Evolutionary conservation across 805 yeast genomes (phyloP), one percentile per base, ranked within the genome.

Genomic region (Grigorovia humatica): DNA sequence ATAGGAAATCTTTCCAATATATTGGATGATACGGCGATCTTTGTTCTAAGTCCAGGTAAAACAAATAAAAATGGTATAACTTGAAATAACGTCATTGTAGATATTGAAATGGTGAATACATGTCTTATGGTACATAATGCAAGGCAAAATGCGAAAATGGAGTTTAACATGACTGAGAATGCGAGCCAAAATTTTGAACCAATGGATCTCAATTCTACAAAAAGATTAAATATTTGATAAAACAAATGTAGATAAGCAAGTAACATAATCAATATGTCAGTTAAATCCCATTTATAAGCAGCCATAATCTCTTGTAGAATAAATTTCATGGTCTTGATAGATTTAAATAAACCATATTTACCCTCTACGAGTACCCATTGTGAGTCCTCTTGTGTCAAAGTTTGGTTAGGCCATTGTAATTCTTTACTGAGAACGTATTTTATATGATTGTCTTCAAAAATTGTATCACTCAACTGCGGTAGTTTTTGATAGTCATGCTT

Each of bases 41-140:
- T 89, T 66, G 87, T 85, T 64, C 87, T 89, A 70, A 91, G 91
- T 1, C 98, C 99, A 62, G 93, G 81, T 2, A 88, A 82, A 18
- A 95, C 88, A 19, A 91, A 95, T 61, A 91, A 77, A 68, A 93
- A 91, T 19, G 99, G 99, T 47, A 91, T 71, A 30, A 96, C 97
- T 71, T 93, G 97, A 52, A 89, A 79, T 56, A 91, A 73, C 50
- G 86, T 80, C 51, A 85, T 72, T 51, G 87, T 73, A 6, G 95
- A 80, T 38, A 90, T 82, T 48, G 77, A 77, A 41, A 79, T 70
- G 41, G 78, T 78, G 47, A 85, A 69, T 35, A 79, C 60, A 52
- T 76, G 74, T 32, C 80, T 74, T 6, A 85, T 75, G 46, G 83
- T 72, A 54, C 79, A 80, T 47, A 85, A 74, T 2, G 96, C 96